A percentile compares a stretch with the other conserved stretches of the same genome.
These are phyloP conservation scores for Arthrobotrys conoides DNA, from an alignment of 2,329 filamentous ascomycete species.

Conservation along the genomic window DNA sequence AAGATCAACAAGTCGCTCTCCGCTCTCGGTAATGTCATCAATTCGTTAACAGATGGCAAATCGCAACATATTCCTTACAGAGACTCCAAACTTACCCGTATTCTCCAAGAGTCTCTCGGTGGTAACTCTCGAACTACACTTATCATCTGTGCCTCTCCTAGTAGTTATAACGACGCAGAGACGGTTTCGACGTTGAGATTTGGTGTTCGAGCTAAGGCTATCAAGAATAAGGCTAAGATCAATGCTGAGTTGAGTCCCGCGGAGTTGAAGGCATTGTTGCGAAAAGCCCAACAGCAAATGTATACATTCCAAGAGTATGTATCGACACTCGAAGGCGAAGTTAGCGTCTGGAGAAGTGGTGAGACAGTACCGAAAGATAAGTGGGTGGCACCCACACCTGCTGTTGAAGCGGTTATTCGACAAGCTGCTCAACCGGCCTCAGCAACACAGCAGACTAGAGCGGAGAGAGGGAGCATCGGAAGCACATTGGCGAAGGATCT, in stretches of 20 bases:
- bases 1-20: conserved; percentile 99
- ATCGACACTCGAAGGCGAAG: conserved; percentile 83
- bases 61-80: conserved; percentile 97
- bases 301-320: conserved; percentile 92
- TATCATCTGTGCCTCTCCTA: conserved; percentile 98
- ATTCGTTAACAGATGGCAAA: conserved; percentile 96
- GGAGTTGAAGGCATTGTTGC: conserved; percentile 92
- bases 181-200: conserved; percentile 98
- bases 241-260: conserved; percentile 96
- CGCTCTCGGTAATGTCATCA: conserved; percentile 96
- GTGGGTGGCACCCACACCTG: conserved; percentile 80
- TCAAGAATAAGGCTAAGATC: conserved; percentile 99
- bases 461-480: conserved; percentile 53
- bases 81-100: conserved; percentile 94
- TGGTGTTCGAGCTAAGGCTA: conserved; percentile 98
- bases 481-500: conserved; percentile 70
- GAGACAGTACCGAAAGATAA: conserved; percentile 89
- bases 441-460: conserved; percentile 66
- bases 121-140: conserved; percentile 99
- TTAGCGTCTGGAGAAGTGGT: conserved; percentile 87
- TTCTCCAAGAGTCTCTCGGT: conserved; percentile 96
- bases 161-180: conserved; percentile 96
- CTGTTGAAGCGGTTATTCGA: conserved; percentile 69
- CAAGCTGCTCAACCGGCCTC: conserved; percentile 67
- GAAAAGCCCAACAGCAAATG: conserved; percentile 90